Percentiles rank a stretch among this genome's conserved stretches.
Conservation (phyloP, 1,284 basidiomycete species). For the Ceratobasidium sp. region DNA sequence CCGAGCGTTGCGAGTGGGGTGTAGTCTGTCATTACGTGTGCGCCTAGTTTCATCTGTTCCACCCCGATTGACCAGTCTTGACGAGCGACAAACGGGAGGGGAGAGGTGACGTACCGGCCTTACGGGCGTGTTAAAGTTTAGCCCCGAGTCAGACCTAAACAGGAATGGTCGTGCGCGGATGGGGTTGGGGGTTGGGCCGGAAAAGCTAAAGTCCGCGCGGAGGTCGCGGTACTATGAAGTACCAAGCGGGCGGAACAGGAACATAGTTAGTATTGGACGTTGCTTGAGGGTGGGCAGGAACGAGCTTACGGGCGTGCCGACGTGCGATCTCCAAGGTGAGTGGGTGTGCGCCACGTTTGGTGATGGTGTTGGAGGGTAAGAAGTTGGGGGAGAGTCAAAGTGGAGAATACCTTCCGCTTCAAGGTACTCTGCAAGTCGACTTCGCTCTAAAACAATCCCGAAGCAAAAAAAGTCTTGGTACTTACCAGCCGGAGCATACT, state of each 20-base stretch:
- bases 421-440: background rate
- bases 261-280: background rate
- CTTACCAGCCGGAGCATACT: conserved; percentile 38
- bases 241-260: background rate
- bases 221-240: conserved; percentile 26
- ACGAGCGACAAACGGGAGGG: too few relatives aligned
- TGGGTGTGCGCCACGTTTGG: background rate
- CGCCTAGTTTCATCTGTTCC: conserved; percentile 15
- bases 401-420: conserved; percentile 28
- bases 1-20: conserved; percentile 24
- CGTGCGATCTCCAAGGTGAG: conserved; percentile 39
- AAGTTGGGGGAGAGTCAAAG: background rate
- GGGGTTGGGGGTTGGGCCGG: conserved; percentile 13
- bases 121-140: conserved; percentile 34
- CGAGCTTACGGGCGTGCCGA: conserved; percentile 28
- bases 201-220: conserved; percentile 12
- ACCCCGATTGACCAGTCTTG: background rate
- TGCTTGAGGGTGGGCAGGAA: background rate
- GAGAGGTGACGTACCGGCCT: background rate
- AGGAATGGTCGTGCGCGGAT: background rate
- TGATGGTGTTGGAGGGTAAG: background rate
- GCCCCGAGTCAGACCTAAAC: conserved; percentile 8
- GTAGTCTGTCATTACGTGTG: conserved; percentile 21
- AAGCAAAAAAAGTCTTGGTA: background rate
- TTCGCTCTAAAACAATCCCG: background rate